Evolutionary conservation across 2,329 filamentous ascomycete species (phyloP).

Genomic region (Chaetothyriales sp.): DNA sequence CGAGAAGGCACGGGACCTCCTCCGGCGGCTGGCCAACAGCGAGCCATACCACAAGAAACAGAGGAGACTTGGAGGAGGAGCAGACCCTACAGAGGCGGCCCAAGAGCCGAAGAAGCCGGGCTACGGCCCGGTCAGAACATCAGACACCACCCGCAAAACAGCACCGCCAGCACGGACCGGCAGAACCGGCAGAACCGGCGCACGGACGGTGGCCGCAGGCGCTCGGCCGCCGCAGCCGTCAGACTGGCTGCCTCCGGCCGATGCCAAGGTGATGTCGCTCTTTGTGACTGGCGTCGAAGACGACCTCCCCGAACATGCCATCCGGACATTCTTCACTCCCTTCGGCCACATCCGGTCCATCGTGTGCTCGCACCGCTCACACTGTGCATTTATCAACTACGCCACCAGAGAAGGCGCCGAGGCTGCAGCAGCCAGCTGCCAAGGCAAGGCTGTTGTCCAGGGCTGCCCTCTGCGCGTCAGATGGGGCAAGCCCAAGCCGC

Average conservation of each 20-base stretch:
- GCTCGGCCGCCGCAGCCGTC: slow-evolving; percentile 67
- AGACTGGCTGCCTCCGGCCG: slow-evolving; percentile 73
- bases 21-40: slow-evolving; percentile 73
- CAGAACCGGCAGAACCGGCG: slow-evolving; percentile 32
- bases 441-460: slow-evolving; percentile 77
- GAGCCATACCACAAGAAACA: slow-evolving; percentile 94
- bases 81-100: slow-evolving; percentile 25
- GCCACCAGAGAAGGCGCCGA: slow-evolving; percentile 74
- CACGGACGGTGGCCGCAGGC: slow-evolving; percentile 52
- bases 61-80: slow-evolving; percentile 54
- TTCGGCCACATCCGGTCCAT: slow-evolving; percentile 85
- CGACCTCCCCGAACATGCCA: slow-evolving; percentile 80
- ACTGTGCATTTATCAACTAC: slow-evolving; percentile 95
- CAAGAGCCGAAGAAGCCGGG: slow-evolving; percentile 33
- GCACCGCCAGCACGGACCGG: slow-evolving; percentile 28
- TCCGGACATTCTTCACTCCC: slow-evolving; percentile 77
- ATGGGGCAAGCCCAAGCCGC: slow-evolving; percentile 83
- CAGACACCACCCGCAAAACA: slow-evolving; percentile 38
- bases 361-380: slow-evolving; percentile 91
- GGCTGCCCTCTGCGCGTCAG: slow-evolving; percentile 81
- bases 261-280: slow-evolving; percentile 77
- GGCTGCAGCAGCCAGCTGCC: slow-evolving; percentile 66
- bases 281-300: slow-evolving; percentile 95
- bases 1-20: slow-evolving; percentile 81
- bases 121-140: slow-evolving; percentile 65